These are phyloP conservation scores for Solanum clarkiae DNA, from an alignment of 257 asterid species.

Conservation along the genomic window DNA sequence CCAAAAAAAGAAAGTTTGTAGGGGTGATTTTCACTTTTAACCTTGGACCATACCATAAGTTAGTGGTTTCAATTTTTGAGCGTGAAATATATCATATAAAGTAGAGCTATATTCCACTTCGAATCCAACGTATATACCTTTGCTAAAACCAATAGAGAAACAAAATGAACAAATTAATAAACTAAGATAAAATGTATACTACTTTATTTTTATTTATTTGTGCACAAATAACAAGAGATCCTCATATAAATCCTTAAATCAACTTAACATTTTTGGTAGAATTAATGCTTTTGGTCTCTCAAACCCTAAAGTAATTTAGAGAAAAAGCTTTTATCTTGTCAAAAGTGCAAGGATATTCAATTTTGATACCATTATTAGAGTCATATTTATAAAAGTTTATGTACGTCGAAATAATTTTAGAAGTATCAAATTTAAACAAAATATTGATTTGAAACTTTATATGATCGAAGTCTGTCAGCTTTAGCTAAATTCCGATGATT, in stretches of 20 bases:
- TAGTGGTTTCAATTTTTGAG: slow-evolving; percentile 29
- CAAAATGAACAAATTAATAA: background rate
- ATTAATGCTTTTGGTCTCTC: slow-evolving; percentile 5
- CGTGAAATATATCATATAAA: slow-evolving; percentile 37
- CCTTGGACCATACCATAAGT: slow-evolving; percentile 11
- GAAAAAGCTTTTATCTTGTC: background rate
- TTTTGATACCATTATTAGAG: background rate
- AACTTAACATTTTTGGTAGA: slow-evolving; percentile 1
- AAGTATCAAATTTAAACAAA: background rate
- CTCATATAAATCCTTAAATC: slow-evolving; percentile 23
- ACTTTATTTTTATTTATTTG: background rate
- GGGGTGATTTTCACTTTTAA: slow-evolving; percentile 12
- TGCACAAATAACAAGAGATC: slow-evolving; percentile 35
- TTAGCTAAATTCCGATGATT: no score
- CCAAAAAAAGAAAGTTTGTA: slow-evolving; percentile 4
- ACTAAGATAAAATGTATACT: background rate
- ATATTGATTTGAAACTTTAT: background rate
- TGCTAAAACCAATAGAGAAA: background rate
- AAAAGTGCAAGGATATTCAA: background rate
- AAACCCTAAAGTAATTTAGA: background rate
- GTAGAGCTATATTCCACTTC: slow-evolving; percentile 24
- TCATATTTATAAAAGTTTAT: background rate
- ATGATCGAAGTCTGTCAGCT: background rate
- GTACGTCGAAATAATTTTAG: background rate
- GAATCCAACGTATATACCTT: slow-evolving; percentile 7